Evolutionary conservation across 129 eudicot species (phyloP).

Genomic region (Calendula officinalis): DNA sequence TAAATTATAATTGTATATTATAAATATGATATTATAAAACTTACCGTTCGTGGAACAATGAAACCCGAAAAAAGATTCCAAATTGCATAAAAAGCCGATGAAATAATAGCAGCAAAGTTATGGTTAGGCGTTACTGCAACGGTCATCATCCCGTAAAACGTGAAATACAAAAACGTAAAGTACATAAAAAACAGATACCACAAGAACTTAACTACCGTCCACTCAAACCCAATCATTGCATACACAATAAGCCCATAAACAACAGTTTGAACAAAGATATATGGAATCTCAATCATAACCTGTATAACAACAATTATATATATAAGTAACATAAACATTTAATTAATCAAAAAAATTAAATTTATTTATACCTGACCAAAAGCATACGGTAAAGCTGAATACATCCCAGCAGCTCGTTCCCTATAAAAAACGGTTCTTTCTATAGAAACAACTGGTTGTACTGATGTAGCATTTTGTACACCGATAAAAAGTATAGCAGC

Average conservation of each 20-base stretch:
- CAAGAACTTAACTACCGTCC: slow-evolving; percentile 69
- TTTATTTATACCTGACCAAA: slow-evolving; percentile 61
- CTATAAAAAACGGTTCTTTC: slow-evolving; percentile 92
- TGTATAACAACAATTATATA: slow-evolving; percentile 24
- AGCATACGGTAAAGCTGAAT: slow-evolving; percentile 91
- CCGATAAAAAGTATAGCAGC: slow-evolving; percentile 81
- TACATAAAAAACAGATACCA: slow-evolving; percentile 86
- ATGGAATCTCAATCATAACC: slow-evolving; percentile 87
- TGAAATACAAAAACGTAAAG: slow-evolving; percentile 80
- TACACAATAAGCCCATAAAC: slow-evolving; percentile 75
- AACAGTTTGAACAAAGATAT: slow-evolving; percentile 58
- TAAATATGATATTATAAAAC: slow-evolving; percentile 23
- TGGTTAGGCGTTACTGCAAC: slow-evolving; percentile 83
- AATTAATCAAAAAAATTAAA: neutral
- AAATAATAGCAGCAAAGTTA: slow-evolving; percentile 67
- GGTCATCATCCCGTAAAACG: slow-evolving; percentile 89
- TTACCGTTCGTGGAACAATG: slow-evolving; percentile 78
- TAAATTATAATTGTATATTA: neutral
- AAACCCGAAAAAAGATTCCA: slow-evolving; percentile 94
- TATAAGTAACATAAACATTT: slow-evolving; percentile 7
- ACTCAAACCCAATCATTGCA: slow-evolving; percentile 78
- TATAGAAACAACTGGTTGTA: slow-evolving; percentile 78
- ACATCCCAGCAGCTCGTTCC: slow-evolving; percentile 99
- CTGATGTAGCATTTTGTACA: slow-evolving; percentile 70
- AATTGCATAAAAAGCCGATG: slow-evolving; percentile 69